Conservation (phyloP, 768 basidiomycete genomes). For the Trametes meyenii region DNA sequence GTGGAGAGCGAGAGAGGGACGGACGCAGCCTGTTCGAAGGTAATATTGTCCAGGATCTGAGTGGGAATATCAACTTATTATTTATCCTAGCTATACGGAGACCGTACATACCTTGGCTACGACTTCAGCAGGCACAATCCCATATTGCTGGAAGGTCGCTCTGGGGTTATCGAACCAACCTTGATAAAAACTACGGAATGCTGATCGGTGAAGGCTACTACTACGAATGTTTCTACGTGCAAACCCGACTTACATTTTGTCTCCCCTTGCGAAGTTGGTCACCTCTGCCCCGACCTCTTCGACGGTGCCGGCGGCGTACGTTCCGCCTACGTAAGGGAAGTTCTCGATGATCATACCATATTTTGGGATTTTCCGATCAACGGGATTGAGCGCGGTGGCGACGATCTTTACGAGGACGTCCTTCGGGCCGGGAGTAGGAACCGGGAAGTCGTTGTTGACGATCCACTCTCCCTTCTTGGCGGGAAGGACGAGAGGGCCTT, state of each 20-base stretch:
- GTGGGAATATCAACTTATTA: constrained; percentile 28
- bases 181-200: constrained; percentile 24
- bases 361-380: constrained; percentile 54
- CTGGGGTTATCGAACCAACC: constrained; percentile 21
- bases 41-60: constrained; percentile 35
- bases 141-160: constrained; percentile 34
- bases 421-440: constrained; percentile 48
- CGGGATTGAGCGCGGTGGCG: constrained; percentile 54
- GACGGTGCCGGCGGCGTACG: constrained; percentile 25
- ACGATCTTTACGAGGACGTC: constrained; percentile 52
- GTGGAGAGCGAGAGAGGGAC: constrained; percentile 36
- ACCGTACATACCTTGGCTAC: constrained; percentile 25
- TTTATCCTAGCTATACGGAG: not conserved
- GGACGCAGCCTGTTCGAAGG: constrained; percentile 36
- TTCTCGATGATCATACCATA: constrained; percentile 19
- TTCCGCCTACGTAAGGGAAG: constrained; percentile 31
- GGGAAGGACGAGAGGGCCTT: constrained; percentile 21
- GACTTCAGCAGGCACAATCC: constrained; percentile 29
- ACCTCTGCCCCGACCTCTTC: constrained; percentile 41
- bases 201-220: not conserved
- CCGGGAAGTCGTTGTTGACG: not conserved
- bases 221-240: too few species aligned
- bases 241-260: constrained; percentile 33
- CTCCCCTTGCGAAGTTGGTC: constrained; percentile 36
- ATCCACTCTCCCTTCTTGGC: constrained; percentile 5